Evolutionary conservation across 208 protist species (phyloP).

Genomic region (Novymonas esmeraldas): DNA sequence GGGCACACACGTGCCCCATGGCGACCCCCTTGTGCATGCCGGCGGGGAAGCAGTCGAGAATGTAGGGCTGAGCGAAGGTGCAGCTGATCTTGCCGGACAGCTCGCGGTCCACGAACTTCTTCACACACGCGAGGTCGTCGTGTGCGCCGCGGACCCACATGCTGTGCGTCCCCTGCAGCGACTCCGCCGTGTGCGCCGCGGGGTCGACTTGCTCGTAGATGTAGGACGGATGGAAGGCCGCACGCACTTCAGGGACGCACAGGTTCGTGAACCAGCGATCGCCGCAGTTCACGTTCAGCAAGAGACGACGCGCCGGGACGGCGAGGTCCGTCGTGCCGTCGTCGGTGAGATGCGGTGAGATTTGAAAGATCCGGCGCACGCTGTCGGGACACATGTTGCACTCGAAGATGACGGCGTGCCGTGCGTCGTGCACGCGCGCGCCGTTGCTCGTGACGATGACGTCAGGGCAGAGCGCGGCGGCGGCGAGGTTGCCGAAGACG

Average conservation of each 20-base stretch:
- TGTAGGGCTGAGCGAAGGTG: slow-evolving; percentile 37
- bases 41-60: slow-evolving; percentile 42
- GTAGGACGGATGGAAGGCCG: slow-evolving; percentile 40
- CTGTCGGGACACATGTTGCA: slow-evolving; percentile 42
- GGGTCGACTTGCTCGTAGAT: slow-evolving; percentile 49
- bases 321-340: slow-evolving; percentile 12
- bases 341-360: slow-evolving; percentile 18
- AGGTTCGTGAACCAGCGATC: slow-evolving; percentile 59
- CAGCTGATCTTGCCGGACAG: slow-evolving; percentile 23
- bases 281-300: slow-evolving; percentile 57
- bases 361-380: slow-evolving; percentile 54
- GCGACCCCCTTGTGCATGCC: slow-evolving; percentile 59
- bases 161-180: slow-evolving; percentile 42
- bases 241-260: slow-evolving; percentile 28
- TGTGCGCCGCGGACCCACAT: slow-evolving; percentile 45
- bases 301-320: slow-evolving; percentile 21
- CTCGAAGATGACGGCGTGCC: slow-evolving; percentile 33
- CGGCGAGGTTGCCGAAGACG: slow-evolving; percentile 62
- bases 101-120: slow-evolving; percentile 35
- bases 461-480: slow-evolving; percentile 37
- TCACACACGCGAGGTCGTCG: slow-evolving; percentile 28
- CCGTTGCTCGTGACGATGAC: slow-evolving; percentile 87
- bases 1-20: slow-evolving; percentile 40
- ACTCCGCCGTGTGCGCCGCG: slow-evolving; percentile 37
- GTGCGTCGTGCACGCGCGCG: slow-evolving; percentile 50